Evolutionary conservation across 352 stramenopile species (phyloP).

Genomic region (Synura sp.): DNA sequence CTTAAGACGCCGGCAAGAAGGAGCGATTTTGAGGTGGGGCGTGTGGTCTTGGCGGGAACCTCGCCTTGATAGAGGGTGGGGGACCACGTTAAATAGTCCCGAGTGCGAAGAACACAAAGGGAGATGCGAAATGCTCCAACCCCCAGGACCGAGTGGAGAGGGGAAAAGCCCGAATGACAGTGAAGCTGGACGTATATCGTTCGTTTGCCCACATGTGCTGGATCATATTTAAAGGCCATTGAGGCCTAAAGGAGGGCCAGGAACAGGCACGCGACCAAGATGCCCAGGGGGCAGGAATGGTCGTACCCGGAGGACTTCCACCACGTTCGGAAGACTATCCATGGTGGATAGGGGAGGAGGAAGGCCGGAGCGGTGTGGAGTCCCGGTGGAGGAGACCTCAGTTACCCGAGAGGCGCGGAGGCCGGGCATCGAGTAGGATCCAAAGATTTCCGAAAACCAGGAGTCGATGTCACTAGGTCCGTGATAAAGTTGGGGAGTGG

Average conservation of each 20-base stretch:
- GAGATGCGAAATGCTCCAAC: too few relatives aligned
- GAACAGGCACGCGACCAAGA: neutral
- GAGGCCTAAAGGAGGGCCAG: neutral
- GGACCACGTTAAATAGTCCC: neutral
- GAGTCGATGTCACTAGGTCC: too few relatives aligned
- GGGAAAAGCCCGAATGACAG: neutral
- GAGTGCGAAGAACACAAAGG: slow-evolving; percentile 8
- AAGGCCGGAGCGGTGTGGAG: too few relatives aligned
- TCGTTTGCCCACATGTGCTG: neutral
- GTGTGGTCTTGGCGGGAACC: neutral
- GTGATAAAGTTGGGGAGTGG: too few relatives aligned
- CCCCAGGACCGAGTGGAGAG: too few relatives aligned
- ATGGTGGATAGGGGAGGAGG: too few relatives aligned
- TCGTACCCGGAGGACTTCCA: too few relatives aligned
- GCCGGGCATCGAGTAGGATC: too few relatives aligned
- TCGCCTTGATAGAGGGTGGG: slow-evolving; percentile 5
- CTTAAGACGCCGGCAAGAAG: neutral
- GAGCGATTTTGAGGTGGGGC: slow-evolving; percentile 19
- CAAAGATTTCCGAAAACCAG: too few relatives aligned
- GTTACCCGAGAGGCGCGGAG: too few relatives aligned
- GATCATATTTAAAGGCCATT: neutral
- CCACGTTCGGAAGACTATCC: too few relatives aligned
- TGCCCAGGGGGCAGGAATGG: neutral
- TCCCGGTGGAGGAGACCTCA: too few relatives aligned
- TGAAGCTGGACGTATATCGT: neutral